phyloP scores from a whole-genome alignment of 495 filamentous ascomycete species.

The Staphylotrichum tortipilum region DNA sequence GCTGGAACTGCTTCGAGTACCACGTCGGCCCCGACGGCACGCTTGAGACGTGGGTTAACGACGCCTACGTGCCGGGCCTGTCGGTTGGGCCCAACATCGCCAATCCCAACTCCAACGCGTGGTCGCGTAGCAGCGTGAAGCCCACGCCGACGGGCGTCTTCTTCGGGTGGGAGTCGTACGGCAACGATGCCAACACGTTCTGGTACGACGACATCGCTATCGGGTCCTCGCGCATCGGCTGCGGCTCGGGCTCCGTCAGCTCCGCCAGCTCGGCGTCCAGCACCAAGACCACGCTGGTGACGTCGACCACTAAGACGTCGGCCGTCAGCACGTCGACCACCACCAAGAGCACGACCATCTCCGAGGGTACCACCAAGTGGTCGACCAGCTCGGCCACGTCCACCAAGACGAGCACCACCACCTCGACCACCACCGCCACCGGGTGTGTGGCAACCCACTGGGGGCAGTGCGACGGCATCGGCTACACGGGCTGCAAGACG shows the following conservation, averaged over 20 bases:
- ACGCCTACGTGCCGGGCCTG: slow-evolving; percentile 38
- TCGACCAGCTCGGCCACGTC: too few relatives aligned
- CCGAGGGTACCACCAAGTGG: too few relatives aligned
- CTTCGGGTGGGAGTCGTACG: slow-evolving; percentile 54
- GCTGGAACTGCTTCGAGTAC: slow-evolving; percentile 52
- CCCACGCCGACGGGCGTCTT: slow-evolving; percentile 45
- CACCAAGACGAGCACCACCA: too few relatives aligned
- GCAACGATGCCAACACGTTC: slow-evolving; percentile 49
- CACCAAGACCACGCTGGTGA: too few relatives aligned
- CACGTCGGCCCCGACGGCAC: slow-evolving; percentile 46
- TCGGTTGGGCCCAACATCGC: slow-evolving; percentile 33
- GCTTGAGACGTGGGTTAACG: slow-evolving; percentile 51
- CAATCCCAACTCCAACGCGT: slow-evolving; percentile 45
- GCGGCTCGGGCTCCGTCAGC: slow-evolving; percentile 9
- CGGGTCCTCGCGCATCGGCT: slow-evolving; percentile 40
- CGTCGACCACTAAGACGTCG: too few relatives aligned
- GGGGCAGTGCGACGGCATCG: too few relatives aligned
- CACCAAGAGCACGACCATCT: too few relatives aligned
- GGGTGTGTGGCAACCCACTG: too few relatives aligned
- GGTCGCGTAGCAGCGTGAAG: slow-evolving; percentile 37
- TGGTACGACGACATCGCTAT: slow-evolving; percentile 50
- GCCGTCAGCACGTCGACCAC: too few relatives aligned
- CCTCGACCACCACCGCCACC: too few relatives aligned
- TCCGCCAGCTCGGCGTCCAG: too few relatives aligned
- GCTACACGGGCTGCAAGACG: too few relatives aligned